These are phyloP conservation scores for Dendrostoma leiphaemia DNA, from an alignment of 2,329 filamentous ascomycete species.

Conservation along the genomic window DNA sequence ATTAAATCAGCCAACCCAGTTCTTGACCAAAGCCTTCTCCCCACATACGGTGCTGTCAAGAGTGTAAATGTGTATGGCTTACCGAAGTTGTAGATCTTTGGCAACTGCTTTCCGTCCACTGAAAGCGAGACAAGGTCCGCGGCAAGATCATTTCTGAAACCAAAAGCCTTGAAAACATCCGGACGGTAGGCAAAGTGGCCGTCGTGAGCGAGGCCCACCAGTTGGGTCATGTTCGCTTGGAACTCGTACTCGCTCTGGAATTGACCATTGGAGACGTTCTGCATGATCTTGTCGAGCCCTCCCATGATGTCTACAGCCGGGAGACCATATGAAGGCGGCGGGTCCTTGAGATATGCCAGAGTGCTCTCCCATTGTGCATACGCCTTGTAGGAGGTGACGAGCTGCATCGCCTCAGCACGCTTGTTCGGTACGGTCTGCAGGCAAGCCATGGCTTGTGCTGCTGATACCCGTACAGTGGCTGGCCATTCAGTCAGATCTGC, in stretches of 20 bases:
- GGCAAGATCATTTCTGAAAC: slow-evolving; percentile 34
- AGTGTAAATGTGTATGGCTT: slow-evolving; percentile 20
- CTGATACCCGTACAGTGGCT: slow-evolving; percentile 33
- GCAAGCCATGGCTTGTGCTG: slow-evolving; percentile 35
- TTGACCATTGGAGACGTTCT: slow-evolving; percentile 36
- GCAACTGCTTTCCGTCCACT: slow-evolving; percentile 54
- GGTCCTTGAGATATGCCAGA: slow-evolving; percentile 46
- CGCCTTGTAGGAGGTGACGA: slow-evolving; percentile 36
- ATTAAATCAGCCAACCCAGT: neutral
- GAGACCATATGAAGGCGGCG: slow-evolving; percentile 49
- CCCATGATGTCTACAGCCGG: slow-evolving; percentile 46
- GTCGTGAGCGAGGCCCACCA: slow-evolving; percentile 58
- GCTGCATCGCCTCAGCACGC: slow-evolving; percentile 30
- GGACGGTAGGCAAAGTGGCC: slow-evolving; percentile 60
- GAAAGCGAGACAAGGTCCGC: slow-evolving; percentile 57
- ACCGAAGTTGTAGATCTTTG: slow-evolving; percentile 54
- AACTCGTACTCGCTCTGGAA: slow-evolving; percentile 56
- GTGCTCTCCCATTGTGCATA: slow-evolving; percentile 49
- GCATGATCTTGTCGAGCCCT: slow-evolving; percentile 42
- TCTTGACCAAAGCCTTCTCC: too few species aligned
- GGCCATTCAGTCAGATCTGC: neutral
- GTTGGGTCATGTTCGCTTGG: slow-evolving; percentile 50
- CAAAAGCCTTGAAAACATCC: slow-evolving; percentile 53
- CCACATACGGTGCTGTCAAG: too few species aligned
- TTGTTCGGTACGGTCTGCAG: slow-evolving; percentile 38